Conservation (phyloP, 768 basidiomycete genomes). For the Phanerochaete carnosa region DNA sequence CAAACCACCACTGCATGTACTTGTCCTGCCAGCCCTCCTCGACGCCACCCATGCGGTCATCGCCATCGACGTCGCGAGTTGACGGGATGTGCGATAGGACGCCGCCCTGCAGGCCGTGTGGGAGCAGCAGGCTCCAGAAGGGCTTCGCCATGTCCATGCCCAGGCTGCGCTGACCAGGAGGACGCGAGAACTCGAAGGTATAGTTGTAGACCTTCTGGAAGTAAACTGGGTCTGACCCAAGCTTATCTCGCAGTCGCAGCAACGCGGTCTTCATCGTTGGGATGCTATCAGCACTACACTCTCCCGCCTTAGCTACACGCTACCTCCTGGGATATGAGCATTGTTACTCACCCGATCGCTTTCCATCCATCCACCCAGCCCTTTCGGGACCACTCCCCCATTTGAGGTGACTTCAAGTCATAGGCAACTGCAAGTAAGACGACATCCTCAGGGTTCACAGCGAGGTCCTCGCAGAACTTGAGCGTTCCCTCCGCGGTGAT, state of each 20-base stretch:
- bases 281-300: slow-evolving; percentile 60
- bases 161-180: slow-evolving; percentile 77
- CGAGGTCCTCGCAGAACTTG: slow-evolving; percentile 66
- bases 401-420: slow-evolving; percentile 69
- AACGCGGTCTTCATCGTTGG: slow-evolving; percentile 56
- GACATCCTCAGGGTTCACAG: slow-evolving; percentile 74
- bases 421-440: slow-evolving; percentile 80
- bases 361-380: slow-evolving; percentile 87
- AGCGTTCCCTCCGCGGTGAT: slow-evolving; percentile 82
- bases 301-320: background rate
- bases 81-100: slow-evolving; percentile 47
- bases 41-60: slow-evolving; percentile 23
- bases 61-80: slow-evolving; percentile 41
- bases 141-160: slow-evolving; percentile 74
- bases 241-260: slow-evolving; percentile 50
- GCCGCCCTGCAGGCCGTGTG: slow-evolving; percentile 64
- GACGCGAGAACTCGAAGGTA: slow-evolving; percentile 77
- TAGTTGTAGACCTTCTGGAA: slow-evolving; percentile 77
- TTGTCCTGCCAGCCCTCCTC: slow-evolving; percentile 62
- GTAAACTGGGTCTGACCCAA: slow-evolving; percentile 63
- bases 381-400: slow-evolving; percentile 68
- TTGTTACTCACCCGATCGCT: slow-evolving; percentile 51
- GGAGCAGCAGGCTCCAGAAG: slow-evolving; percentile 77
- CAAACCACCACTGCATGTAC: slow-evolving; percentile 73
- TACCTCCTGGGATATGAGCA: background rate